Evolutionary conservation across 306 rosid genomes (phyloP).

Genomic region (Gynostemma pentaphyllum): DNA sequence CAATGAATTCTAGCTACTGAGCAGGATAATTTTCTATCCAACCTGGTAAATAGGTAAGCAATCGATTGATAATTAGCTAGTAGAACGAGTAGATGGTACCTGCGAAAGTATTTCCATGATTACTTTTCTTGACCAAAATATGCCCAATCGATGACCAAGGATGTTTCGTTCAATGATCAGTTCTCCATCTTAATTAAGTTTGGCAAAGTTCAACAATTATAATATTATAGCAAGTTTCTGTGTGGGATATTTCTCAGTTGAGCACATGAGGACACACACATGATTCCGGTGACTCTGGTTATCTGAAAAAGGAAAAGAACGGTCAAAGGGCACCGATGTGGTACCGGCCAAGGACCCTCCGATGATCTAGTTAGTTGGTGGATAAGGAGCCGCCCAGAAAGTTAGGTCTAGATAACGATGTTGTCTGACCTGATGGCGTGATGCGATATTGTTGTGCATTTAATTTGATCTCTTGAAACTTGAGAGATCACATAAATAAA

Average conservation of each 20-base stretch:
- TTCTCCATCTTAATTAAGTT: background rate
- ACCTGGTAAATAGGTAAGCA: background rate
- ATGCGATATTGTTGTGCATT: background rate
- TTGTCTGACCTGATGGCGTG: background rate
- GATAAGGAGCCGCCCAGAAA: too few relatives aligned
- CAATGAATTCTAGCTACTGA: background rate
- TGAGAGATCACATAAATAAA: background rate
- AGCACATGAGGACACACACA: too few relatives aligned
- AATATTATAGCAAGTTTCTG: too few relatives aligned
- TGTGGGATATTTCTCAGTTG: too few relatives aligned
- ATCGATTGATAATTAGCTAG: conserved; percentile 1
- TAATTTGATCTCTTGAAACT: background rate
- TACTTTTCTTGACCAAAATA: background rate
- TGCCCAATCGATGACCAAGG: background rate
- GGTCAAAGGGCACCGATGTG: too few relatives aligned
- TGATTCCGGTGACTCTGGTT: too few relatives aligned
- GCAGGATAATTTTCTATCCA: background rate
- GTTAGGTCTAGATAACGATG: background rate
- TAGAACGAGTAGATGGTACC: conserved; percentile 10
- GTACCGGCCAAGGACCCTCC: too few relatives aligned
- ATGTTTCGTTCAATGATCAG: background rate
- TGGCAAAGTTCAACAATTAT: background rate
- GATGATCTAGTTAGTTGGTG: too few relatives aligned
- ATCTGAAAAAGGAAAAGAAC: too few relatives aligned
- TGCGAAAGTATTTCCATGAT: background rate